These are phyloP conservation scores for Suaeda aralocaspica DNA, from an alignment of 148 eudicot genomes.

Conservation along the genomic window DNA sequence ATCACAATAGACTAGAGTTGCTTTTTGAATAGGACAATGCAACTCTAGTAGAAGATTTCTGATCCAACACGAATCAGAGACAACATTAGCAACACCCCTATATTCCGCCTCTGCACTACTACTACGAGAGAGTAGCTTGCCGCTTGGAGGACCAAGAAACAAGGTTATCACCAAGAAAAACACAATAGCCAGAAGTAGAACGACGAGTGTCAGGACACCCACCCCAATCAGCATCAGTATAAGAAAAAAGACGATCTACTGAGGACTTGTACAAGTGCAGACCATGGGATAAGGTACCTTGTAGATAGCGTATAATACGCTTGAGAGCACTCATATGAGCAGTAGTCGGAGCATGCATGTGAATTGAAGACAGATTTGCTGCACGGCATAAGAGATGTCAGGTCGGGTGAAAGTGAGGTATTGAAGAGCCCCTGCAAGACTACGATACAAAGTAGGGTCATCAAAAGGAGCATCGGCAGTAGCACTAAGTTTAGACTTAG, in stretches of 20 bases:
- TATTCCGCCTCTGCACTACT: slow-evolving; percentile 16
- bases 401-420: too few species aligned
- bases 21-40: too few species aligned
- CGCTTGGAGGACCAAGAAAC: not conserved
- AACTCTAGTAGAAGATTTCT: not conserved
- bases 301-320: too few species aligned
- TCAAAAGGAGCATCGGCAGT: not conserved
- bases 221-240: too few species aligned
- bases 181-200: too few species aligned
- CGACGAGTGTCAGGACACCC: too few species aligned
- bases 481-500: not conserved
- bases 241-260: too few species aligned
- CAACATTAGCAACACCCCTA: slow-evolving; percentile 2
- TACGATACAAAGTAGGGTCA: not conserved
- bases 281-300: too few species aligned
- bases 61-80: not conserved
- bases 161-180: too few species aligned
- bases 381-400: not conserved
- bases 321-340: not conserved
- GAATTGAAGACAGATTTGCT: not conserved
- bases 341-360: slow-evolving; percentile 2
- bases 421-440: not conserved
- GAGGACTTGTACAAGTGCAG: too few species aligned
- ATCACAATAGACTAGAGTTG: not conserved
- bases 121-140: slow-evolving; percentile 1